A percentile compares a stretch with the other conserved stretches of the same genome.
Evolutionary conservation across 768 basidiomycete genomes (phyloP).

Genomic region (Heimioporus sp.): DNA sequence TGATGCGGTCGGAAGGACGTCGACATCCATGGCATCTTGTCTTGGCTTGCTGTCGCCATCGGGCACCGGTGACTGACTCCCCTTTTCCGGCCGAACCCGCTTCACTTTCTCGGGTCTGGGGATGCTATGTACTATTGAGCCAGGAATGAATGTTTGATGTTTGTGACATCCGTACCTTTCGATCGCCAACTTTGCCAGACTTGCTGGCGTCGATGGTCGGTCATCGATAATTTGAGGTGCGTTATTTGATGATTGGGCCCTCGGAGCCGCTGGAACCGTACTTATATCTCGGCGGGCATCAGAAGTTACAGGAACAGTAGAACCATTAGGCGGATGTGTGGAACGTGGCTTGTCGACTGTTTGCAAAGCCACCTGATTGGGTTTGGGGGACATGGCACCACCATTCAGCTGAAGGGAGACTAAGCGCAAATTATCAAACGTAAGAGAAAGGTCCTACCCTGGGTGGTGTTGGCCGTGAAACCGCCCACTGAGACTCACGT

Average conservation of each 20-base stretch:
- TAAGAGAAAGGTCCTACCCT: constrained; percentile 30
- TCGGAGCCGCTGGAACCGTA: constrained; percentile 43
- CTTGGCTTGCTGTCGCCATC: constrained; percentile 29
- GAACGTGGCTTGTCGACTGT: constrained; percentile 31
- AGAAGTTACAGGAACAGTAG: constrained; percentile 25
- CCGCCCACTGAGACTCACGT: constrained; percentile 58
- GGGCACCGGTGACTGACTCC: constrained; percentile 35
- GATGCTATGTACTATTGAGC: constrained; percentile 43
- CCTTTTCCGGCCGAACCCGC: constrained; percentile 43
- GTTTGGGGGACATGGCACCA: constrained; percentile 27
- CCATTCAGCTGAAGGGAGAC: constrained; percentile 24
- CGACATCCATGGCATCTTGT: constrained; percentile 38
- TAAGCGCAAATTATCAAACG: neutral
- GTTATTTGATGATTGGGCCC: constrained; percentile 46
- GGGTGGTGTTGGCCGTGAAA: constrained; percentile 24
- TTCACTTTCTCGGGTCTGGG: constrained; percentile 81
- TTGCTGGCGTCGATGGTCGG: constrained; percentile 29
- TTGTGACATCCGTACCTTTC: constrained; percentile 50
- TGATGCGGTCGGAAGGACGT: constrained; percentile 15
- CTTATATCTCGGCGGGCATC: constrained; percentile 39
- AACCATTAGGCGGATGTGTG: constrained; percentile 40
- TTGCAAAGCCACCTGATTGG: constrained; percentile 25
- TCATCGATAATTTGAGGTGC: constrained; percentile 25
- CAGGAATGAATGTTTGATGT: neutral
- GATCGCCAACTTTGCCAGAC: constrained; percentile 56